These are phyloP conservation scores for Syzygium jambos DNA, from an alignment of 345 rosid species.

Conservation along the genomic window DNA sequence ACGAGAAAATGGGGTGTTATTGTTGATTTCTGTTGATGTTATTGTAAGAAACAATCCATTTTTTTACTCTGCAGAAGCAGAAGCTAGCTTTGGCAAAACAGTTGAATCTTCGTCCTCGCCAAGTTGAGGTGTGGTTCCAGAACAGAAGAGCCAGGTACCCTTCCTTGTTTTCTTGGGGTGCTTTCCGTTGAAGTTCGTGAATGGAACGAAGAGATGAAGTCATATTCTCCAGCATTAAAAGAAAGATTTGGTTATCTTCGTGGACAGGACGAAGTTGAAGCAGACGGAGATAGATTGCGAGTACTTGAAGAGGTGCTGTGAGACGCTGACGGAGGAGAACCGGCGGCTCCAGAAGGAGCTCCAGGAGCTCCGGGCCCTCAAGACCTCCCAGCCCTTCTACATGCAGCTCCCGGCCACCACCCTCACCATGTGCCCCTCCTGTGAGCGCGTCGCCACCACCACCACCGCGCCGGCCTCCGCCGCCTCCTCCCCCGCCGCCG, in stretches of 20 bases:
- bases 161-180: not conserved
- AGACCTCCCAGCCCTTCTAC: conserved; percentile 76
- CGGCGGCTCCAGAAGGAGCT: conserved; percentile 87
- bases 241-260: not conserved
- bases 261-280: conserved; percentile 84
- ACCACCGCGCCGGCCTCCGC: conserved; percentile 18
- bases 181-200: not conserved
- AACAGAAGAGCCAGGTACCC: conserved; percentile 90
- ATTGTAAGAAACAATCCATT: not conserved
- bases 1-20: too few species aligned
- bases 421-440: conserved; percentile 99
- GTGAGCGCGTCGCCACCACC: conserved; percentile 83
- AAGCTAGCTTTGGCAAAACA: conserved; percentile 87
- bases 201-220: not conserved
- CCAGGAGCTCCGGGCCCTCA: conserved; percentile 77
- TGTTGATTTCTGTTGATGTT: not conserved
- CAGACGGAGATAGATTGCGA: conserved; percentile 98
- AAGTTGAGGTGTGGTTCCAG: conserved; percentile 99
- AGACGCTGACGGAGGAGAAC: conserved; percentile 91
- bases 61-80: conserved; percentile 49
- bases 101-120: conserved; percentile 93
- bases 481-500: conserved; percentile 1
- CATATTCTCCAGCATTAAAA: not conserved
- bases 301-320: conserved; percentile 92
- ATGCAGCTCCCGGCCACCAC: conserved; percentile 98